Percentiles rank a stretch among this genome's conserved stretches.
These are phyloP conservation scores for Candida labiduridarum DNA, from an alignment of 1,139 yeast genomes.

Conservation along the genomic window DNA sequence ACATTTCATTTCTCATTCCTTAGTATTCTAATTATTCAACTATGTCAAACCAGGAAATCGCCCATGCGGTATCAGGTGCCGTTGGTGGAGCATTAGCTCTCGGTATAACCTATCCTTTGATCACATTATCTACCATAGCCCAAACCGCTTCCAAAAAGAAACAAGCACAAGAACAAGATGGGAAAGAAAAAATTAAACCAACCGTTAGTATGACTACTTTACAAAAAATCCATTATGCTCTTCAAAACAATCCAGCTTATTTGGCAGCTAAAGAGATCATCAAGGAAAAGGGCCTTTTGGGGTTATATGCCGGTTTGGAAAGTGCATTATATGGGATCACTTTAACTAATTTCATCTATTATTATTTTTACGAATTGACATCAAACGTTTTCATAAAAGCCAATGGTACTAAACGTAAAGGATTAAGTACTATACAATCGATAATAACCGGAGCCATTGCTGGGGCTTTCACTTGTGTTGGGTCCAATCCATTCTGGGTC, in stretches of 20 bases:
- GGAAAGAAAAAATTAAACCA: conserved; percentile 15
- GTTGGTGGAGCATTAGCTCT: conserved; percentile 90
- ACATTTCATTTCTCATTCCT: background rate
- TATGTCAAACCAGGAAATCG: conserved; percentile 43
- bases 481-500: conserved; percentile 96
- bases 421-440: conserved; percentile 68
- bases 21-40: background rate
- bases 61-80: conserved; percentile 92
- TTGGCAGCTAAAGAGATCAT: conserved; percentile 50
- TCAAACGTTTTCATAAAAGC: conserved; percentile 55
- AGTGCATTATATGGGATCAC: conserved; percentile 87
- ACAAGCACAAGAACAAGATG: conserved; percentile 29
- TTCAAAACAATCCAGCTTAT: conserved; percentile 28
- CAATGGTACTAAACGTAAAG: conserved; percentile 30
- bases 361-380: conserved; percentile 83
- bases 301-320: conserved; percentile 83
- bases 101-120: conserved; percentile 83
- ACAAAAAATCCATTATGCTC: conserved; percentile 23
- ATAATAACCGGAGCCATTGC: conserved; percentile 83
- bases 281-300: conserved; percentile 64
- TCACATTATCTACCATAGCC: conserved; percentile 80
- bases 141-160: conserved; percentile 62
- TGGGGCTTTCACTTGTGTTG: conserved; percentile 80
- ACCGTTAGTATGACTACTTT: conserved; percentile 14
- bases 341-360: conserved; percentile 83